Evolutionary conservation across 176 grass and related monocot species (phyloP).

Genomic region (Carex pumila): DNA sequence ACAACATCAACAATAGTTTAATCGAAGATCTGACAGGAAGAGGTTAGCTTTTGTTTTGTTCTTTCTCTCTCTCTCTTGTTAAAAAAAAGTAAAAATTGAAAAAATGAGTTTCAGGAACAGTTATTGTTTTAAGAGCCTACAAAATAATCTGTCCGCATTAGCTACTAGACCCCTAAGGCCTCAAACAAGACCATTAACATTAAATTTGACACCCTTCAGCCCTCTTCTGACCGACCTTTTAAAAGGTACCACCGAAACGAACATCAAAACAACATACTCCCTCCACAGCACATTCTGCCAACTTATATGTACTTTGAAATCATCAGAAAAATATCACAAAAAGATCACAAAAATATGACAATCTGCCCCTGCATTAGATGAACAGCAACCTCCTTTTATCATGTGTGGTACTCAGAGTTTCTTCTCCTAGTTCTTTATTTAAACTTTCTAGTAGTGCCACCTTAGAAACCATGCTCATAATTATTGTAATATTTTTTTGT

Average conservation of each 20-base stretch:
- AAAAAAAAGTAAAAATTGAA: background rate
- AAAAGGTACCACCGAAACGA: background rate
- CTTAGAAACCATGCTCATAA: slow-evolving; percentile 1
- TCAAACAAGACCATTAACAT: background rate
- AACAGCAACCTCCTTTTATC: background rate
- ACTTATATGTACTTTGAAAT: background rate
- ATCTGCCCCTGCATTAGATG: background rate
- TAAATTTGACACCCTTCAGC: background rate
- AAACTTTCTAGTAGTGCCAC: background rate
- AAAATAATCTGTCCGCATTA: background rate
- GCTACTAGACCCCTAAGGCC: background rate
- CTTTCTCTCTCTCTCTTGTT: background rate
- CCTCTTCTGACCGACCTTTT: background rate
- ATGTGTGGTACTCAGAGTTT: background rate
- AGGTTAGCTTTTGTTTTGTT: slow-evolving; percentile 38
- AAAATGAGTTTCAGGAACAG: background rate
- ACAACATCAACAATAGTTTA: slow-evolving; percentile 72
- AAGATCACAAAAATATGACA: background rate
- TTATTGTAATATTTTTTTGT: slow-evolving; percentile 20
- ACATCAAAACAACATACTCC: background rate
- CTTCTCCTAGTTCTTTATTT: background rate
- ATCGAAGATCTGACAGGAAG: slow-evolving; percentile 92
- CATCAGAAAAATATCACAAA: background rate
- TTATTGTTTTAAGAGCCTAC: background rate
- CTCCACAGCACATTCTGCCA: background rate